A percentile compares a stretch with the other conserved stretches of the same genome.
Conservation (phyloP, 2,329 filamentous ascomycete species). For the Xylaria arbuscula region DNA sequence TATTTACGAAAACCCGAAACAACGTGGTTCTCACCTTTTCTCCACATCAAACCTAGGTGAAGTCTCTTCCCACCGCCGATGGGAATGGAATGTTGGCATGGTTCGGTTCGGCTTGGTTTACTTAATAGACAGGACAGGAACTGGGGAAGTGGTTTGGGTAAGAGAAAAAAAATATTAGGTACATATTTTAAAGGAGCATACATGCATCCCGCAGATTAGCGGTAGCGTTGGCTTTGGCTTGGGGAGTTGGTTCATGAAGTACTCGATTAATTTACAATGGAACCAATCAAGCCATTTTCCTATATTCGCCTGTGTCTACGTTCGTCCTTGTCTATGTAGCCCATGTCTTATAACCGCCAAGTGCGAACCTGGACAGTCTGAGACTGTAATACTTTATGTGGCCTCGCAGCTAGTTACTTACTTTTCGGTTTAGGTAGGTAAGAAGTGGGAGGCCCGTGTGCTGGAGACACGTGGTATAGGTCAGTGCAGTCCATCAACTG, state of each 20-base stretch:
- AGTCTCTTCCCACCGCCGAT: neutral
- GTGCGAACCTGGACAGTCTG: no score
- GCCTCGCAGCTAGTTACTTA: no score
- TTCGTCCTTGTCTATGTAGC: no score
- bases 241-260: neutral
- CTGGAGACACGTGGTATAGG: no score
- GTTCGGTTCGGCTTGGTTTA: slow-evolving; percentile 1
- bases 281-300: neutral
- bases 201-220: slow-evolving; percentile 1
- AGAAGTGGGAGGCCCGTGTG: no score
- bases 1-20: neutral
- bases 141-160: neutral
- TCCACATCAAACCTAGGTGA: neutral
- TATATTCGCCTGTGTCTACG: neutral
- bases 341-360: no score
- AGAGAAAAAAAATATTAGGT: neutral
- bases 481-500: no score
- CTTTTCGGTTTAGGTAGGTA: no score
- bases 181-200: neutral
- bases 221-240: neutral
- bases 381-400: no score
- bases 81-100: neutral
- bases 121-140: slow-evolving; percentile 9
- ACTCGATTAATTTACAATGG: neutral
- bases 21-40: neutral